These are phyloP conservation scores for Pythium sukuiense DNA, from an alignment of 352 stramenopile genomes.

Conservation along the genomic window DNA sequence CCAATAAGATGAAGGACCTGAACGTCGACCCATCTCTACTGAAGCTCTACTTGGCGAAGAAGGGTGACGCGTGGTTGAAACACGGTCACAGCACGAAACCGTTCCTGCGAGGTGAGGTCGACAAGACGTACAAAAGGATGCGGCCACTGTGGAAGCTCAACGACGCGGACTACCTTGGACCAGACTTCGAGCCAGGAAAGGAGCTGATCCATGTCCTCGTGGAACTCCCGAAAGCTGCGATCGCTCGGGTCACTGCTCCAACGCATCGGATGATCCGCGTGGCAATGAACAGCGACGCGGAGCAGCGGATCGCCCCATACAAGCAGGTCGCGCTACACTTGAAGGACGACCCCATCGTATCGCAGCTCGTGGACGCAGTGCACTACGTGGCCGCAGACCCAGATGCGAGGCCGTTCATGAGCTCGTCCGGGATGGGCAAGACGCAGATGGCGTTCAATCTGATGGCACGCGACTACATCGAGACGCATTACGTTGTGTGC, in stretches of 20 bases:
- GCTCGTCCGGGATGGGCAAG: conserved; percentile 24
- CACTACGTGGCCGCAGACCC: background rate
- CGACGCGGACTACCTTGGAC: background rate
- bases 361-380: background rate
- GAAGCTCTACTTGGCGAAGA: background rate
- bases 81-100: background rate
- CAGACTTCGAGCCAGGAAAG: background rate
- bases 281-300: background rate
- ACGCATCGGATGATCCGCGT: too few relatives aligned
- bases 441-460: conserved; percentile 31
- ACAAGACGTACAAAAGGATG: too few relatives aligned
- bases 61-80: background rate
- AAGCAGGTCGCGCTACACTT: background rate
- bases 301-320: background rate
- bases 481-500: conserved; percentile 15
- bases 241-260: too few relatives aligned
- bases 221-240: too few relatives aligned
- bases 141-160: background rate
- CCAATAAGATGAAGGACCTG: too few relatives aligned
- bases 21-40: too few relatives aligned
- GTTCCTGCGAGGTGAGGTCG: too few relatives aligned
- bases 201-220: background rate
- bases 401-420: conserved; percentile 11
- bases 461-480: conserved; percentile 3
- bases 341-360: background rate